A percentile compares a stretch with the other conserved stretches of the same genome.
Evolutionary conservation across 1,139 yeast species (phyloP).

Genomic region (Yamadazyma blattariae): DNA sequence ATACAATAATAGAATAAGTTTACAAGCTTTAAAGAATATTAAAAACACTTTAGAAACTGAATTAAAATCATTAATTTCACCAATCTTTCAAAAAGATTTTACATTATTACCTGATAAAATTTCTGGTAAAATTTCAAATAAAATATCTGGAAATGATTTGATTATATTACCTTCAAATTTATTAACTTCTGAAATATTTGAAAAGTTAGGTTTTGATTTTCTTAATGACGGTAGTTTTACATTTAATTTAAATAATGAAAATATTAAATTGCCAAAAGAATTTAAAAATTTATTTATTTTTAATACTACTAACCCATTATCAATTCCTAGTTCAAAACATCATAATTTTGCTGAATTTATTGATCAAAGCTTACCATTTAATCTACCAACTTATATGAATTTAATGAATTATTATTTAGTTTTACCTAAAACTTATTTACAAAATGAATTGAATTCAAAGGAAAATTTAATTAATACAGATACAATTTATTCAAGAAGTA

Average conservation of each 20-base stretch:
- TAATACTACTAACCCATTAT: conserved; percentile 22
- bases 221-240: conserved; percentile 14
- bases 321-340: conserved; percentile 10
- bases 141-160: conserved; percentile 7
- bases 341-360: conserved; percentile 20
- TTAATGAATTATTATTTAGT: conserved; percentile 32
- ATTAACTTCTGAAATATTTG: conserved; percentile 17
- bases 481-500: conserved; percentile 17
- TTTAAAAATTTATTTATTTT: conserved; percentile 33
- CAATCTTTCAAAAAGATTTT: background rate
- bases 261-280: conserved; percentile 21
- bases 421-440: conserved; percentile 21
- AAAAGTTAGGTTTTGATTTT: conserved; percentile 19
- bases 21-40: conserved; percentile 12
- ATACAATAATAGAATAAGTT: conserved; percentile 4
- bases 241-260: conserved; percentile 8
- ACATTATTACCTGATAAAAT: background rate
- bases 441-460: conserved; percentile 5
- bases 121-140: background rate
- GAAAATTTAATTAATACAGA: conserved; percentile 6
- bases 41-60: conserved; percentile 12
- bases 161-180: conserved; percentile 23
- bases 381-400: conserved; percentile 27
- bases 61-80: conserved; percentile 13
- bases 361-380: conserved; percentile 27